Evolutionary conservation across 208 protist species (phyloP).

Genomic region (Acanthamoeba castellanii): DNA sequence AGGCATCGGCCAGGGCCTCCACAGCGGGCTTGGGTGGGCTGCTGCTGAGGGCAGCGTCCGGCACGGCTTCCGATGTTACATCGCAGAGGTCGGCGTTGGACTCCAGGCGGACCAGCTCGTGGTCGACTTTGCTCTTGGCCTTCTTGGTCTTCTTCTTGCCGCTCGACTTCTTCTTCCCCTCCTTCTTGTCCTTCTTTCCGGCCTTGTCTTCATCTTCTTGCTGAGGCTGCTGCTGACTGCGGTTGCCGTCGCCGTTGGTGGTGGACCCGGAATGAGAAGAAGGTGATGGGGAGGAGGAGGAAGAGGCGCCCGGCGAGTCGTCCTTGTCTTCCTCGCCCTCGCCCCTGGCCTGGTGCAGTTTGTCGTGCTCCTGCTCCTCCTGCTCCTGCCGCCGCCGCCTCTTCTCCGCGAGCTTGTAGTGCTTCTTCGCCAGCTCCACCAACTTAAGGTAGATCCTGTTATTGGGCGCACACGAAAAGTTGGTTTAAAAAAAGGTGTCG

Average conservation of each 20-base stretch:
- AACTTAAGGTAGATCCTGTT: conserved; percentile 27
- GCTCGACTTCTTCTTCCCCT: background rate
- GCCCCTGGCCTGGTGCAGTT: background rate
- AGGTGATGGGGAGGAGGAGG: too few relatives aligned
- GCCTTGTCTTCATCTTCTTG: background rate
- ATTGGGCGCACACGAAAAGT: background rate
- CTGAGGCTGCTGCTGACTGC: too few relatives aligned
- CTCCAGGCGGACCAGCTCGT: background rate
- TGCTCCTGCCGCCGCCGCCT: background rate
- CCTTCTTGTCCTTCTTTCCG: background rate
- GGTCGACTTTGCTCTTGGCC: background rate
- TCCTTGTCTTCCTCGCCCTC: background rate
- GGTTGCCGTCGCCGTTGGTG: background rate
- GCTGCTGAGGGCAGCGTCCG: background rate
- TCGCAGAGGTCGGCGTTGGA: background rate
- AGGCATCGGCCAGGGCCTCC: background rate
- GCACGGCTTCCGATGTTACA: background rate
- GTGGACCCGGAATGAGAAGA: too few relatives aligned
- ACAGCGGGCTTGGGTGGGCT: background rate
- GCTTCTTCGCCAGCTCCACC: conserved; percentile 37
- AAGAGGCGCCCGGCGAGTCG: background rate
- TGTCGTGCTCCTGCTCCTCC: conserved; percentile 6
- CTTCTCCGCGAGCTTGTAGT: background rate
- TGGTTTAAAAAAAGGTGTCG: background rate
- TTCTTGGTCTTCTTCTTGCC: background rate